These are phyloP conservation scores for Lepidium africanum DNA, from an alignment of 345 rosid genomes.

Conservation along the genomic window DNA sequence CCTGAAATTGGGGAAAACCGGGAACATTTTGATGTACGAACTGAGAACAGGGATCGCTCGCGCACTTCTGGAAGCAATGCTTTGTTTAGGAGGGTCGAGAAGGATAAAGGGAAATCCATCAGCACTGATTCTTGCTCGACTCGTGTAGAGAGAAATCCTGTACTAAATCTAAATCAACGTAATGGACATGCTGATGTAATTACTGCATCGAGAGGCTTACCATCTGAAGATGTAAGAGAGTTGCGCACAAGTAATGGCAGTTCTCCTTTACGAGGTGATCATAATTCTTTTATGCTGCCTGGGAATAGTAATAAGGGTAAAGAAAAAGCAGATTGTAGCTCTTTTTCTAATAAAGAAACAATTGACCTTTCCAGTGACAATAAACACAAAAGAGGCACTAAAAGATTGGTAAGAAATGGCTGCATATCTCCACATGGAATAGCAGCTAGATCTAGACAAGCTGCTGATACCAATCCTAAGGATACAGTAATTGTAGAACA, in stretches of 20 bases:
- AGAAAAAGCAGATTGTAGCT: conserved; percentile 35
- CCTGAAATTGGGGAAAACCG: conserved; percentile 25
- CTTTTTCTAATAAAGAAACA: conserved; percentile 32
- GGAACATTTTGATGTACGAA: conserved; percentile 25
- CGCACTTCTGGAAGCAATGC: conserved; percentile 24
- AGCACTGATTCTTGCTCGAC: conserved; percentile 17
- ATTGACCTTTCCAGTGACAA: conserved; percentile 32
- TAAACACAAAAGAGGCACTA: conserved; percentile 34
- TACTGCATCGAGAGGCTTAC: conserved; percentile 27
- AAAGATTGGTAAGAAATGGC: conserved; percentile 79
- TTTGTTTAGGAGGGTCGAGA: conserved; percentile 43
- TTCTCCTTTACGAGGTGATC: conserved; percentile 24
- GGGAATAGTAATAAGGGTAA: conserved; percentile 52
- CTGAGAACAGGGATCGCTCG: conserved; percentile 11
- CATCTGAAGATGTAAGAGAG: conserved; percentile 21
- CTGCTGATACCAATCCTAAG: conserved; percentile 25
- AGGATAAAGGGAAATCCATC: conserved; percentile 40
- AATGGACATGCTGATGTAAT: conserved; percentile 10
- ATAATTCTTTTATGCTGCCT: conserved; percentile 22
- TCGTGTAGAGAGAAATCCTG: conserved; percentile 18
- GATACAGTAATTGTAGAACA: conserved; percentile 7
- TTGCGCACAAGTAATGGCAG: conserved; percentile 15
- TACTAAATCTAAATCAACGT: conserved; percentile 23
- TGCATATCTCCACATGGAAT: conserved; percentile 74
- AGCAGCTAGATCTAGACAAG: conserved; percentile 42